Evolutionary conservation across 331 rosid species (phyloP), one percentile per base, ranked within the genome.

Genomic region (Spiraea crenata): DNA sequence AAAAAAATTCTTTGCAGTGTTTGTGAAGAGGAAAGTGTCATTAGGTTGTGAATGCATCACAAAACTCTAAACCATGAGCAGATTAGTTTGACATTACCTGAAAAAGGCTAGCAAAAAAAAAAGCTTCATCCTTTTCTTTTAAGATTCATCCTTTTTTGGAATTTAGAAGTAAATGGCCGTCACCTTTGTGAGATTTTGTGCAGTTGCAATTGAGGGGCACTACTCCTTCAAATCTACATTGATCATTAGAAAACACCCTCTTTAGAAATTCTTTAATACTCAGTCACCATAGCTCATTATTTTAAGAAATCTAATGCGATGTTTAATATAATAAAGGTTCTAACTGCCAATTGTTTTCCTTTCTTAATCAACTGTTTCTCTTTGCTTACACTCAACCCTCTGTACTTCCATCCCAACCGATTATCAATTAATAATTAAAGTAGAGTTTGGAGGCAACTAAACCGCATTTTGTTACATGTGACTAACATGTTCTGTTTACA

Each of bases 31-130:
- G 46, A 37, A 52, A 41, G 7, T 15, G 4, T 42, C 7, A 14
- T 15, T 15, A 14, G 5, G 52, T 35, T 54, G 31, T 25, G 31
- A 25, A 25, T 25, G 31, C 31, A 25, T 25, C 31, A 0, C 31
- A 25, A 25, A 25, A 25, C 31, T 25, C 31, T 20, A 60, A 14
- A 66, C 69, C 65, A 35, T 19, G 9, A 55, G 74, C 72, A 61
- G 69, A 41, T 41, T n/a, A 61, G 72, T 73, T 68, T 51, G 82
- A 68, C 76, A 69, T 71, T 54, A 39, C 31, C 62, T 44, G 35
- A 56, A 63, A 72, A 76, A 55, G 75, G n/a, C n/a, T n/a, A n/a
- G n/a, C n/a, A n/a, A n/a, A n/a, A n/a, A 42, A 56, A 63, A 72
- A 76, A 55, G 75, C 68, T 67, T 55, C 72, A 17, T 56, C 31